These are phyloP conservation scores for Blastocystis sp. DNA, from an alignment of 352 stramenopile genomes.

Conservation along the genomic window DNA sequence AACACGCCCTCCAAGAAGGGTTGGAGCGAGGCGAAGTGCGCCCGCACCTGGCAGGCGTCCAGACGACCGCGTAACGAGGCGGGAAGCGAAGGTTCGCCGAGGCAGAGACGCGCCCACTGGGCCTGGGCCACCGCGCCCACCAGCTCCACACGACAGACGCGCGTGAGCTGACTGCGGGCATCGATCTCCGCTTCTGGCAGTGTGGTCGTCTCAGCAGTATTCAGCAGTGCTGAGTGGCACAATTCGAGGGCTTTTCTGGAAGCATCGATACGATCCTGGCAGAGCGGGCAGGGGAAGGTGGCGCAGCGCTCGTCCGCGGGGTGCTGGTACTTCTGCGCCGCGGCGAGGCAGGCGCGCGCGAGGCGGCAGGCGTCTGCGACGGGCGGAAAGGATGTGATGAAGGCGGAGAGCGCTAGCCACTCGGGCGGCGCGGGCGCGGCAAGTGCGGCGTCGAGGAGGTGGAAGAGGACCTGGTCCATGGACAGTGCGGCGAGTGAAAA, in stretches of 20 bases:
- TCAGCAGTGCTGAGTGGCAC: not conserved
- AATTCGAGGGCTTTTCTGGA: not conserved
- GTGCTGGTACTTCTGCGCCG: not conserved
- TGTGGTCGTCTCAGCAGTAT: too few relatives aligned
- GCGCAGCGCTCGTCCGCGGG: not conserved
- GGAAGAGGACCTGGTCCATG: conserved; percentile 8
- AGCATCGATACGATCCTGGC: not conserved
- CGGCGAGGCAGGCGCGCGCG: not conserved
- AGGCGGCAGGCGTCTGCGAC: not conserved
- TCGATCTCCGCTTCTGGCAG: too few relatives aligned
- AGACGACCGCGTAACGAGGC: too few relatives aligned
- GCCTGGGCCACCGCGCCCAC: too few relatives aligned
- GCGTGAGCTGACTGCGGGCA: too few relatives aligned
- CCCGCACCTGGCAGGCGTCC: too few relatives aligned
- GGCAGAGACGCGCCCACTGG: too few relatives aligned
- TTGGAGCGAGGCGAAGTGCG: too few relatives aligned
- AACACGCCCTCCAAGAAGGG: too few relatives aligned
- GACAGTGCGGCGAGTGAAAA: not conserved
- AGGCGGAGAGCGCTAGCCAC: conserved; percentile 1
- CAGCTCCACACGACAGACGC: too few relatives aligned
- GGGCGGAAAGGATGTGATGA: not conserved
- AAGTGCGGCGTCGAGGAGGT: not conserved
- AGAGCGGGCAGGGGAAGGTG: not conserved
- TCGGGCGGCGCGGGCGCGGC: not conserved
- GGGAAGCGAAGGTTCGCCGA: too few relatives aligned